Percentiles rank a stretch among this genome's conserved stretches.
Evolutionary conservation across 192 early-diverging fungal species (phyloP).

Genomic region (Podila clonocystis): DNA sequence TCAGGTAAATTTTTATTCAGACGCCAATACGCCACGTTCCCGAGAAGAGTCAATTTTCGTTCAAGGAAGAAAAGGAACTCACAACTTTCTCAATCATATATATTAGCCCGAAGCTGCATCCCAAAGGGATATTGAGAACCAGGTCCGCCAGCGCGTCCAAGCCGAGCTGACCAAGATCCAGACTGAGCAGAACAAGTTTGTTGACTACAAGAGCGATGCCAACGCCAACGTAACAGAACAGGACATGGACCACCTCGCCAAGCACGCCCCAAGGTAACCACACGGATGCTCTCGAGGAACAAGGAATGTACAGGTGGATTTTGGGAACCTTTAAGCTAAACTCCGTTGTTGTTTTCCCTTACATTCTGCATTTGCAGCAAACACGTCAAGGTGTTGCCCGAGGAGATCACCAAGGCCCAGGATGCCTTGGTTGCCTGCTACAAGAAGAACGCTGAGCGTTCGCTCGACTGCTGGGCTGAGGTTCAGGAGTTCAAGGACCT

Average conservation of each 20-base stretch:
- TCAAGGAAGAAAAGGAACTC: no score
- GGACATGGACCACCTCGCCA: slow-evolving; percentile 42
- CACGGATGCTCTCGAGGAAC: no score
- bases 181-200: slow-evolving; percentile 18
- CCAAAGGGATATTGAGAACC: slow-evolving; percentile 35
- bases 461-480: slow-evolving; percentile 73
- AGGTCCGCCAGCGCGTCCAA: slow-evolving; percentile 47
- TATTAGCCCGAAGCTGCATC: slow-evolving; percentile 24
- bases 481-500: slow-evolving; percentile 66
- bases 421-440: slow-evolving; percentile 40
- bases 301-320: no score
- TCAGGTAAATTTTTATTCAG: slow-evolving; percentile 28
- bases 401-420: slow-evolving; percentile 50
- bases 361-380: slow-evolving; percentile 5
- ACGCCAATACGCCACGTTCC: background rate
- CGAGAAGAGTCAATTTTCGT: background rate
- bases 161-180: slow-evolving; percentile 44
- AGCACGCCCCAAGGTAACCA: slow-evolving; percentile 10
- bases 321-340: no score
- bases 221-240: slow-evolving; percentile 49
- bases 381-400: slow-evolving; percentile 43
- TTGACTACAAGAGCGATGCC: slow-evolving; percentile 30
- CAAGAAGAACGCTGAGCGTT: slow-evolving; percentile 55
- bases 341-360: background rate
- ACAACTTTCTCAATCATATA: background rate